phyloP scores from a whole-genome alignment of 495 filamentous ascomycete species.

The Pyrenopolyporus hunteri region DNA sequence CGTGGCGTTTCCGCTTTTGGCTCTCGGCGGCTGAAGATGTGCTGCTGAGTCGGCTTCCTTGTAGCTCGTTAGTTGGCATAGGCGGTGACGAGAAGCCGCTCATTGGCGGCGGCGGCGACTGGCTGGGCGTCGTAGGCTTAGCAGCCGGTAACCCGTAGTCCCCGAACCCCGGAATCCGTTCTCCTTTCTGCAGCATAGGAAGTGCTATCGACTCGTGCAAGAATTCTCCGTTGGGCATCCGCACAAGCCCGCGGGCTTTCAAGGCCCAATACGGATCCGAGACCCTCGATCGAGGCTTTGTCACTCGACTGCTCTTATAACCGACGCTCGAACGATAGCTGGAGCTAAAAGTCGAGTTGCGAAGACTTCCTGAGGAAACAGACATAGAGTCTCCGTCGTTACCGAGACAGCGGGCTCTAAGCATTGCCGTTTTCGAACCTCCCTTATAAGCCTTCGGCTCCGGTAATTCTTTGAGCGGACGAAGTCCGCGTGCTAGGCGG shows the following conservation, averaged over 20 bases:
- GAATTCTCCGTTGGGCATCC: constrained; percentile 51
- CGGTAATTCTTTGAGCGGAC: constrained; percentile 32
- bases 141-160: constrained; percentile 35
- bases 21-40: constrained; percentile 15
- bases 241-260: constrained; percentile 49
- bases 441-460: constrained; percentile 26
- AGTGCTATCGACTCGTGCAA: constrained; percentile 50
- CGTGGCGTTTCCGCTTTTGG: constrained; percentile 36
- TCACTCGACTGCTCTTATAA: constrained; percentile 30
- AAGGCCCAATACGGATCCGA: constrained; percentile 50
- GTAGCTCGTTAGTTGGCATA: neutral
- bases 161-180: constrained; percentile 36
- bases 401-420: constrained; percentile 28
- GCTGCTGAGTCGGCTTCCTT: constrained; percentile 2
- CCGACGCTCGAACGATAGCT: constrained; percentile 43
- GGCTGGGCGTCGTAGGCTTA: constrained; percentile 14
- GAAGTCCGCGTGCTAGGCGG: constrained; percentile 33
- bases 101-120: constrained; percentile 22
- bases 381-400: constrained; percentile 30
- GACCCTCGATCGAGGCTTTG: constrained; percentile 35
- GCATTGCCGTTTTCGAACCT: constrained; percentile 40
- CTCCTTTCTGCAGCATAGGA: constrained; percentile 39
- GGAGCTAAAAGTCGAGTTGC: constrained; percentile 41
- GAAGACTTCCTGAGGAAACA: constrained; percentile 38
- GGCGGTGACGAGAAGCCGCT: constrained; percentile 2